Evolutionary conservation across 1,284 basidiomycete genomes (phyloP), one percentile per base, ranked within the genome.

Genomic region (Leccinum solheimii): DNA sequence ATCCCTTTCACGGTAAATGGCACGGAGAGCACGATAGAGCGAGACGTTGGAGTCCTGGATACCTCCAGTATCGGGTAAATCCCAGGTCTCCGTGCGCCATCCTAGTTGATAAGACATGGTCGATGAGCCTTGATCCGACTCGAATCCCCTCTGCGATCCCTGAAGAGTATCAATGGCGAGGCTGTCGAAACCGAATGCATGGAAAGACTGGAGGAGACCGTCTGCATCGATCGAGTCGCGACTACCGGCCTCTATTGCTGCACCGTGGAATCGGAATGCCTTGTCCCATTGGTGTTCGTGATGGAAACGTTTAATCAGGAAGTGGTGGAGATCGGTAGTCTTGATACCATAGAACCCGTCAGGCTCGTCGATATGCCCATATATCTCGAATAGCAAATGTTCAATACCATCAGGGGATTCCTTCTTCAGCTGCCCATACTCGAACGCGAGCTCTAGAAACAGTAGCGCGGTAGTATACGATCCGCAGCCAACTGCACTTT

Each of bases 321-420:
- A 90, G 49, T 86, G 83, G 30, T 86, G 83, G 13, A 93, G 82
- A 69, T 98, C 86, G 23, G 79, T 75, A n/a, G 87, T 84, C 64
- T 88, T 83, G 64, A 98, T 94, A 2, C 94, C 95, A 74, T 99
- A 99, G 74, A 99, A 99, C 1, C 97, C 95, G 69, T 99, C 97
- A 0, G 96, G 96, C 70, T 99, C 97, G 70, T 97, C 95, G 61
- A 99, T 94, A 70, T 94, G 92, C 64, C 87, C 88, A 73, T 98
- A 99, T 57, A 98, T 94, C 58, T 91, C 87, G 76, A 96, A 97
- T 52, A 98, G 79, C 36, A 95, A 82, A 50, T 85, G 77, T 72
- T 91, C 88, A 3, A 80, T 75, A 30, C 76, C 70, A 10, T 72
- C 66, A 1, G 69, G 58, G 14, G 67, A 64, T 14, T 68, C 66